Base-by-base conservation (phyloP, 2,329 filamentous ascomycete genomes). In the Venturia pyrina region DNA sequence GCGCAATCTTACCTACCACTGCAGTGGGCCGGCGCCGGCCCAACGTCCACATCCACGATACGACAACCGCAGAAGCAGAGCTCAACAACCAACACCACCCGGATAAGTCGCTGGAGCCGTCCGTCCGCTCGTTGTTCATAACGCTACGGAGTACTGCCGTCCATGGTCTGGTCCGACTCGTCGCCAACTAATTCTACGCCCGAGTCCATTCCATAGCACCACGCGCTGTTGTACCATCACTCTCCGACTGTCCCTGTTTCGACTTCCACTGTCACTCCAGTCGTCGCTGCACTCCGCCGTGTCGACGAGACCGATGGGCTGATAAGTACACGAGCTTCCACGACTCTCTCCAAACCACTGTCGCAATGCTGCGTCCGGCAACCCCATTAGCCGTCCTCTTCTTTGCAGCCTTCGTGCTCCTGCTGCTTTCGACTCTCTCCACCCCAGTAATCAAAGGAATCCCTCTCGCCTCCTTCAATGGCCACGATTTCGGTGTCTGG, bases 321-420 rank as follows among this genome's bases (percentile, higher is more conserved):
- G 53, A 59, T 37, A 37, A 59, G 15, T 59, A 8, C 53, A 34
- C 53, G 28, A 59, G 7, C 53, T 5, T 32, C 32, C 32, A 11
- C 53, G 17, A 21, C 11, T 5, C 5, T 2, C 32, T 34, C 17
- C 13, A 37, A 8, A 59, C 32, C 53, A 59, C 32, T 59, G 53
- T 59, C 53, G 87, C 79, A 80, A 91, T 96, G 86, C 82, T 98
- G 76, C 90, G 93, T 73, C 93, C 95, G 68, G 93, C 95, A 68
- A 98, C 95, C 68, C 93, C 95, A 70, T 81, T 99, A 75, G 88
- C 93, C 71, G 81, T 96, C 70, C 80, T 98, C 75, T 88, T 98
- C 73, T 85, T 96, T 69, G 83, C 85, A 73, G 92, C 93, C 70
- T 97, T 99, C 77, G 89, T 83, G 69, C 82, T 98, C 68, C 83